phyloP scores from a whole-genome alignment of 2,329 filamentous ascomycete species.

The Fusarium duplospermum region DNA sequence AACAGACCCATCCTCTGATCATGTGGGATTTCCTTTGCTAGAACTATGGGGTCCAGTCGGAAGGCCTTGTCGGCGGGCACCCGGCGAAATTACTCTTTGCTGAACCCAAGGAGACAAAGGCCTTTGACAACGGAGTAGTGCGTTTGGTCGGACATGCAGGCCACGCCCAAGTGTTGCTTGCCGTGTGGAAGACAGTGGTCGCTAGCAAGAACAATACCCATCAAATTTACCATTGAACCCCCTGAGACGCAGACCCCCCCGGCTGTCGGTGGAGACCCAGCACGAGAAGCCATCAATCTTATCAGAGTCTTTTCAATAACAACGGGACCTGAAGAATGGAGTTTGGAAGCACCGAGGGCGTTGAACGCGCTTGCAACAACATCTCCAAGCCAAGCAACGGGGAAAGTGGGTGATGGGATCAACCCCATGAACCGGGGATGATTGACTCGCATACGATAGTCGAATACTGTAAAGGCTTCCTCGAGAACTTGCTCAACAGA shows the following conservation, averaged over 20 bases:
- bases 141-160: slow-evolving; percentile 17
- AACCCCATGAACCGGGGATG: too few species aligned
- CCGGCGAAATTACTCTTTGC: not conserved
- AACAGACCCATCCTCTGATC: slow-evolving; percentile 9
- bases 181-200: slow-evolving; percentile 28
- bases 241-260: slow-evolving; percentile 43
- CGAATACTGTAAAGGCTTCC: too few species aligned
- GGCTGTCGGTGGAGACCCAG: too few species aligned
- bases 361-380: too few species aligned
- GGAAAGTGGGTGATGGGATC: too few species aligned
- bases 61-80: not conserved
- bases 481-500: too few species aligned
- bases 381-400: too few species aligned
- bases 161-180: not conserved
- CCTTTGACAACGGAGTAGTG: slow-evolving; percentile 27
- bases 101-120: slow-evolving; percentile 8
- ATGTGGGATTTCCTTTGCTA: not conserved
- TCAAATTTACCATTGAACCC: slow-evolving; percentile 43
- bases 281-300: too few species aligned
- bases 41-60: not conserved
- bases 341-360: too few species aligned
- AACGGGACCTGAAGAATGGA: too few species aligned
- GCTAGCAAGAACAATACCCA: slow-evolving; percentile 36
- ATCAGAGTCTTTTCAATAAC: too few species aligned
- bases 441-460: too few species aligned